Evolutionary conservation across 306 rosid genomes (phyloP).

Genomic region (Fagus crenata): DNA sequence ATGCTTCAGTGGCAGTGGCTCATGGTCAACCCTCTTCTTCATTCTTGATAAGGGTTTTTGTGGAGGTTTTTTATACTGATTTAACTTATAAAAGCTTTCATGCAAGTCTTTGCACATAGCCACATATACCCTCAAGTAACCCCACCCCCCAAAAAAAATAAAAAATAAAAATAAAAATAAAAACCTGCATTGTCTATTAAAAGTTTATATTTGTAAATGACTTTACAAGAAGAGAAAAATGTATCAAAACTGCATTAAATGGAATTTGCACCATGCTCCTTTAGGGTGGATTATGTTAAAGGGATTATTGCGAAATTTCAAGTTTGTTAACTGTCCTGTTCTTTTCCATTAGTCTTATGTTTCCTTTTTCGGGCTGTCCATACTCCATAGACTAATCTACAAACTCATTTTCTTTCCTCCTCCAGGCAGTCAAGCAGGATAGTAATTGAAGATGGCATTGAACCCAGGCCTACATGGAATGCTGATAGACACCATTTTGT

Average conservation of each 20-base stretch:
- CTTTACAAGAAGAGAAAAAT: no score
- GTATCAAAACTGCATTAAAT: neutral
- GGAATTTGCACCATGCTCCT: neutral
- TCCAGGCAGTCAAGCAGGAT: constrained; percentile 35
- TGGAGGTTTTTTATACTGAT: neutral
- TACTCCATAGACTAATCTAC: constrained; percentile 3
- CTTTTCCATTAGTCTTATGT: neutral
- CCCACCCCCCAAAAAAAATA: no score
- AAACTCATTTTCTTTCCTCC: constrained; percentile 16
- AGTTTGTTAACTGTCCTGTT: neutral
- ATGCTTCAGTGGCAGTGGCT: no score
- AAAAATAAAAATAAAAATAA: no score
- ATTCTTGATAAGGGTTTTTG: neutral
- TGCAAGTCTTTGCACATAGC: neutral
- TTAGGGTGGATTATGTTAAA: neutral
- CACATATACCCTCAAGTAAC: no score
- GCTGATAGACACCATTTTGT: constrained; percentile 23
- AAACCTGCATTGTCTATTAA: no score
- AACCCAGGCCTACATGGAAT: constrained; percentile 10
- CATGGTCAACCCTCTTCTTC: no score
- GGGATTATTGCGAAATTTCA: neutral
- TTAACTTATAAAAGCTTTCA: neutral
- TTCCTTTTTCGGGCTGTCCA: neutral
- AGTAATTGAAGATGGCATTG: constrained; percentile 26
- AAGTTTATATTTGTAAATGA: neutral